Base-by-base conservation (phyloP, 2,329 filamentous ascomycete species). In the Fusarium torreyae region DNA sequence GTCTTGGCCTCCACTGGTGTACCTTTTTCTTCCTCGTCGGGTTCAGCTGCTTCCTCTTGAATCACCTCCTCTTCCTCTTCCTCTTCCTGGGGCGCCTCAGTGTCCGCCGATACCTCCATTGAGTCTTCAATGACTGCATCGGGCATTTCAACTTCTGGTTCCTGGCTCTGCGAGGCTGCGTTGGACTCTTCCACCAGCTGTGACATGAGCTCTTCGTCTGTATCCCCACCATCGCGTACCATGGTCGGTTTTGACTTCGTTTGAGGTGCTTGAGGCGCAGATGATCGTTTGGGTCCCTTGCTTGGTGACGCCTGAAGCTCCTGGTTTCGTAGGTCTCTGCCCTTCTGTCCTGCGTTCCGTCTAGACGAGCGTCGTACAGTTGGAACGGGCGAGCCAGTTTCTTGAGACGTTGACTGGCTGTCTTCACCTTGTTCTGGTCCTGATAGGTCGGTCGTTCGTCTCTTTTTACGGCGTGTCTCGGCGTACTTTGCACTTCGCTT, bases 191-290 rank as follows among this genome's bases (percentile, higher is more conserved):
- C 77, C 20, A 80, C 77, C 24, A 83, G 72, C 59, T 83, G 82
- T 22, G 81, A 83, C 68, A 80, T 71, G 15, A 82, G 63, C 62
- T 83, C 81, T 48, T 82, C 81, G 39, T 83, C 81, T 18, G 80
- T 81, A 50, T 83, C 78, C 36, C 70, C 73, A 14, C 63, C 71
- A 48, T 80, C 75, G 34, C 57, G 61, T 24, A 40, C 67, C 46
- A 64, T 61, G 24, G 39, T 31, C 52, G 18, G 9, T 17, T 44
- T 48, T 18, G 57, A 42, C 15, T 36, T 22, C 45, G 45, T 44
- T 39, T 58, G 55, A 15, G 51, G 31, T 31, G 49, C 44, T 43
- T 63, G 55, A 22, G 57, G n/a, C 24, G 34, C 18, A 13, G 52
- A 44, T 26, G 46, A 39, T 54, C 40, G 54, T 22, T 61, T 59